Evolutionary conservation across 805 yeast species (phyloP), one percentile per base, ranked within the genome.

Genomic region (Millerozyma miso): DNA sequence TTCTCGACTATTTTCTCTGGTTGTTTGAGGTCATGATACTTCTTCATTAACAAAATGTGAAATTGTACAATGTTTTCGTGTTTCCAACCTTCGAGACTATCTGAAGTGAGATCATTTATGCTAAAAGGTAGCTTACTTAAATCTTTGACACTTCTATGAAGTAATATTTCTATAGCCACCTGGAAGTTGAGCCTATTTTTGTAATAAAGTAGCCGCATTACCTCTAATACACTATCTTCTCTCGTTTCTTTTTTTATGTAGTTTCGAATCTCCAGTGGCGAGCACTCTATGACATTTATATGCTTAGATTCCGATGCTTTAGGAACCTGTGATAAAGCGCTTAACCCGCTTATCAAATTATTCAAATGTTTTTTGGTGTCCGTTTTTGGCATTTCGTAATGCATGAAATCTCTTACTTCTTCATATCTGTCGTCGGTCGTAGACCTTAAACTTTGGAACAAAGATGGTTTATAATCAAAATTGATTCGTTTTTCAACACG

Each of bases 21-120:
- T 37, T 55, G 53, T 35, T 57, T 57, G 37, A 67, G 44, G 37
- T 61, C 70, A 38, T 67, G 60, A 51, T 54, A 62, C 47, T 69
- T 69, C 45, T 65, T 65, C 44, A 69, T 44, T 17, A 67, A 47
- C 10, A 67, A 45, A n/a, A 68, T 55, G 16, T 58, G 50, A 31
- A 66, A 51, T 41, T 64, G 64, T 5, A 48, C 40, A n/a, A 52
- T 50, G 37, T 60, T 56, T n/a, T 49, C 5, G 10, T 43, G 45
- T 16, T 44, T 39, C 58, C 63, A 60, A 18, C 45, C 38, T 7
- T 43, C 38, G 41, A 57, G 45, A 4, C 42, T 39, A 26, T 42
- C 31, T n/a, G 40, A 20, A 4, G 37, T 35, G 16, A 41, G 36
- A 3, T 40, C 29, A 3, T 47, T 37, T 2, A 41, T 26, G 35